These are phyloP conservation scores for Trichoderma orchidacearum DNA, from an alignment of 495 filamentous ascomycete genomes.

Conservation along the genomic window DNA sequence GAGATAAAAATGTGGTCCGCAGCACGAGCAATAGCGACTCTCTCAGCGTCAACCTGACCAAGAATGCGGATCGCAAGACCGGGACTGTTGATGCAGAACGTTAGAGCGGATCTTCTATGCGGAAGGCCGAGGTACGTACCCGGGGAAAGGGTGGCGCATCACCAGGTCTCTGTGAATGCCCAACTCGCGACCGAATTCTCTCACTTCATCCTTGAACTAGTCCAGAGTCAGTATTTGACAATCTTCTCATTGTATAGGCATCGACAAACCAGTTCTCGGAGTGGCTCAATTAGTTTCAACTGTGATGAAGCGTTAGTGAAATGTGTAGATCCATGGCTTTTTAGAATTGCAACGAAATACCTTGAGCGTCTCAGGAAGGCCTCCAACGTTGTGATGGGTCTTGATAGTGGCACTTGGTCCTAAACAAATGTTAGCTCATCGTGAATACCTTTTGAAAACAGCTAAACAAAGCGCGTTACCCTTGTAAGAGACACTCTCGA, in stretches of 20 bases:
- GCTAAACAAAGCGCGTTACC: too few relatives aligned
- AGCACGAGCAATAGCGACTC: slow-evolving; percentile 65
- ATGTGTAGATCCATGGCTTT: too few relatives aligned
- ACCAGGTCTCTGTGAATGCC: slow-evolving; percentile 67
- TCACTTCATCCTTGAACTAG: slow-evolving; percentile 68
- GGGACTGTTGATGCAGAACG: slow-evolving; percentile 23
- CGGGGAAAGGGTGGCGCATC: slow-evolving; percentile 72
- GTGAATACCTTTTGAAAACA: background rate
- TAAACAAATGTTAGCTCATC: background rate
- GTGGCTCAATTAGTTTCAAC: slow-evolving; percentile 48
- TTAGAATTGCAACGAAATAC: too few relatives aligned
- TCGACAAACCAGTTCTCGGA: slow-evolving; percentile 44
- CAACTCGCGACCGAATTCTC: slow-evolving; percentile 63
- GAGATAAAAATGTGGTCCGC: slow-evolving; percentile 85
- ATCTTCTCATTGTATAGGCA: background rate
- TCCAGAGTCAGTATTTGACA: background rate
- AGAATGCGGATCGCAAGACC: slow-evolving; percentile 84
- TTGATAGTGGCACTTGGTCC: slow-evolving; percentile 7
- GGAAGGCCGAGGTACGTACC: slow-evolving; percentile 1
- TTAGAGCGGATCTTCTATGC: slow-evolving; percentile 7
- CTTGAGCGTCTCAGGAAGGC: slow-evolving; percentile 35
- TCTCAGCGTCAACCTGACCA: slow-evolving; percentile 72
- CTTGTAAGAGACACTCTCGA: too few relatives aligned
- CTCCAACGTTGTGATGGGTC: slow-evolving; percentile 73
- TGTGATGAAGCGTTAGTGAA: too few relatives aligned